Evolutionary conservation across 768 basidiomycete genomes (phyloP).

Genomic region (Lentinula boryana): DNA sequence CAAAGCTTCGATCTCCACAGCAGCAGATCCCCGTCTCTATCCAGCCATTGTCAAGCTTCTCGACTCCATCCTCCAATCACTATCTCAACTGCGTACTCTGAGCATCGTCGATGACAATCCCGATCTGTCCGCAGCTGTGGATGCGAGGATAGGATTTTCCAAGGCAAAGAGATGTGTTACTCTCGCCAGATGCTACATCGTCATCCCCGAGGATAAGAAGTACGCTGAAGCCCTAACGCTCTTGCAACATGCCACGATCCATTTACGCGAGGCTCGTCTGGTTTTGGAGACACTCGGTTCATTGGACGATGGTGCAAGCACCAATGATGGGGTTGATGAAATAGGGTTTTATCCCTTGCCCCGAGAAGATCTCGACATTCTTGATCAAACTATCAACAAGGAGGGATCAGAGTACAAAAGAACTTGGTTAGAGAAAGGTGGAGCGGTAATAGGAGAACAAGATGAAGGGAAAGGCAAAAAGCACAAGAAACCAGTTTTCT

Average conservation of each 20-base stretch:
- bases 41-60: conserved; percentile 86
- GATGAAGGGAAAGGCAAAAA: conserved; percentile 23
- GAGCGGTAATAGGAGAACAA: conserved; percentile 45
- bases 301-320: conserved; percentile 38
- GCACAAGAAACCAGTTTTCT: conserved; percentile 84
- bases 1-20: conserved; percentile 18
- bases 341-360: conserved; percentile 52
- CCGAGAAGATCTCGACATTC: conserved; percentile 31
- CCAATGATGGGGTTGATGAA: conserved; percentile 17
- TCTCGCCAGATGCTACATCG: conserved; percentile 70
- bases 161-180: conserved; percentile 70
- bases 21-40: conserved; percentile 68
- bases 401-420: conserved; percentile 53
- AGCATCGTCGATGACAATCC: conserved; percentile 86
- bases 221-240: conserved; percentile 71
- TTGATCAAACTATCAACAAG: conserved; percentile 46
- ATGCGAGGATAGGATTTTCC: conserved; percentile 68
- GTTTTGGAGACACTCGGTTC: conserved; percentile 44
- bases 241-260: conserved; percentile 63
- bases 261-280: conserved; percentile 62
- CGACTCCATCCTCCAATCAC: conserved; percentile 79
- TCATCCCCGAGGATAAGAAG: conserved; percentile 40
- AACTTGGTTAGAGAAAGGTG: conserved; percentile 77
- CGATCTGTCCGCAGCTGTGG: conserved; percentile 72
- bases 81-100: conserved; percentile 78